phyloP scores from a whole-genome alignment of 2,329 filamentous ascomycete genomes.

The Colletotrichum phormii region DNA sequence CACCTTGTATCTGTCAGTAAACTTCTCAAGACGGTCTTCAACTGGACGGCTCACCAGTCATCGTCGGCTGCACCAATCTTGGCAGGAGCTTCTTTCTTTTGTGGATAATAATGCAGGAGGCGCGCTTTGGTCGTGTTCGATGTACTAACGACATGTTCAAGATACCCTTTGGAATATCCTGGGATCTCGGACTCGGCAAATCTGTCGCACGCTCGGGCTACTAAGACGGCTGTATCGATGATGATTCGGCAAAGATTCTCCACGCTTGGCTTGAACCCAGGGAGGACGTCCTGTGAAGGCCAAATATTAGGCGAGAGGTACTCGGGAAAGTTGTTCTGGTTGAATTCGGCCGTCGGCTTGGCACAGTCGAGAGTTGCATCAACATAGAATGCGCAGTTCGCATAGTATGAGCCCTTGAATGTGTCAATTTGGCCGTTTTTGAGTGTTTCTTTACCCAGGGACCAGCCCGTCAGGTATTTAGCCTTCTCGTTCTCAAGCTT shows the following conservation, averaged over 20 bases:
- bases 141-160: conserved; percentile 87
- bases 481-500: conserved; percentile 69
- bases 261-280: conserved; percentile 79
- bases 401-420: conserved; percentile 86
- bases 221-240: conserved; percentile 89
- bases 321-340: conserved; percentile 77
- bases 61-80: conserved; percentile 68
- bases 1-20: neutral
- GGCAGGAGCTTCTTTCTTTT: conserved; percentile 41
- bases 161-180: conserved; percentile 80
- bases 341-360: conserved; percentile 68
- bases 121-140: conserved; percentile 92
- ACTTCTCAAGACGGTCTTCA: neutral
- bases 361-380: conserved; percentile 72
- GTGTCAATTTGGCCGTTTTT: conserved; percentile 83
- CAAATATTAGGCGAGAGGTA: conserved; percentile 93
- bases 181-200: conserved; percentile 85
- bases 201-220: conserved; percentile 89
- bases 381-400: conserved; percentile 84
- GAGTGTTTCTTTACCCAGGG: conserved; percentile 83
- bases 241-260: conserved; percentile 84
- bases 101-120: conserved; percentile 92
- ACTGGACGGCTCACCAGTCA: conserved; percentile 82
- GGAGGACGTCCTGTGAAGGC: conserved; percentile 76
- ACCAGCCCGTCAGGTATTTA: conserved; percentile 81